Evolutionary conservation across 2,329 filamentous ascomycete genomes (phyloP).

Genomic region (Aspergillus hortae): DNA sequence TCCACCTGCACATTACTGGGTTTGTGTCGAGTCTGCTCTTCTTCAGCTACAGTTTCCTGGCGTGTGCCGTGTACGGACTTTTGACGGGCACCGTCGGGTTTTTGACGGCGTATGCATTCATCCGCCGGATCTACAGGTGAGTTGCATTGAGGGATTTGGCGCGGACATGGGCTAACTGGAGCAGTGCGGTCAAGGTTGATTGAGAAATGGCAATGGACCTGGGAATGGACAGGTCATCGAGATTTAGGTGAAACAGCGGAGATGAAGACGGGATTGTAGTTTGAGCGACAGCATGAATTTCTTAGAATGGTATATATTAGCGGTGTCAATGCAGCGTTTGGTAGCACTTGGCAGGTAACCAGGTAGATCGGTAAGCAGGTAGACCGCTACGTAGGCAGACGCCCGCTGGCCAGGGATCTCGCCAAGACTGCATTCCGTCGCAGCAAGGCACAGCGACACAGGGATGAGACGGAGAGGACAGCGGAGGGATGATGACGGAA

Average conservation of each 20-base stretch:
- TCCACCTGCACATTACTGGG: conserved; percentile 75
- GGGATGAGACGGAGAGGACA: not conserved
- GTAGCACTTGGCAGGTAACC: no score
- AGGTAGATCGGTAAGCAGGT: no score
- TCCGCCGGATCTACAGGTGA: conserved; percentile 77
- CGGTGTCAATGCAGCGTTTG: no score
- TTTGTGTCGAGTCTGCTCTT: conserved; percentile 77
- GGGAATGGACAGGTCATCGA: no score
- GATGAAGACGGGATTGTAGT: no score
- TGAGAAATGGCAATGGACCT: conserved; percentile 9
- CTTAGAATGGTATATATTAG: no score
- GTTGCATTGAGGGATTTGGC: conserved; percentile 36
- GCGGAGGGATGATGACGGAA: not conserved
- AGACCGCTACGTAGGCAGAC: no score
- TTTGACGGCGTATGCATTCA: conserved; percentile 77
- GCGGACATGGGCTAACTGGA: not conserved
- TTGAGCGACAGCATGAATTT: no score
- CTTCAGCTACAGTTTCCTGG: conserved; percentile 80
- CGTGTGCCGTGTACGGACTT: conserved; percentile 75
- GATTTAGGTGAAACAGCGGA: no score
- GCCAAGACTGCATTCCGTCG: no score
- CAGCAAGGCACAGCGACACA: no score
- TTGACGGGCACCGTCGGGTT: conserved; percentile 82
- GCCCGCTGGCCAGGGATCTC: no score
- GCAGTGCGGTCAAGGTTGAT: conserved; percentile 35